These are phyloP conservation scores for Linaria vulgaris DNA, from an alignment of 257 asterid genomes.

Conservation along the genomic window DNA sequence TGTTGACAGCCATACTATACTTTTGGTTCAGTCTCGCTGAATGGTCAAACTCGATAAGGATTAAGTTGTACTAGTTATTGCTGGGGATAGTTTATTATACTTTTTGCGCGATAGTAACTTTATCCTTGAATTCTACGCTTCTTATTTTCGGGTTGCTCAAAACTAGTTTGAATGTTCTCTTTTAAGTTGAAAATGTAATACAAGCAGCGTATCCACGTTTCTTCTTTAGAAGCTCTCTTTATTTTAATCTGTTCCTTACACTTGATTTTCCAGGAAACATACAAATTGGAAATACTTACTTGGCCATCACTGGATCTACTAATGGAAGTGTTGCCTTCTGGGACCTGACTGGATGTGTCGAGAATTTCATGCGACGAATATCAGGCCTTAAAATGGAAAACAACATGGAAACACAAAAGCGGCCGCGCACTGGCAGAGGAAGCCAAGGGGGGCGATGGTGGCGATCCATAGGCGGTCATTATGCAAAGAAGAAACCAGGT, in stretches of 20 bases:
- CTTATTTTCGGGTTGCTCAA: slow-evolving; percentile 17
- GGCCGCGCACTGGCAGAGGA: slow-evolving; percentile 97
- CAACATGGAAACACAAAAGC: slow-evolving; percentile 61
- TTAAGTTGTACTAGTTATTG: not conserved
- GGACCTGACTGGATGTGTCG: slow-evolving; percentile 77
- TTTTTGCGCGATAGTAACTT: not conserved
- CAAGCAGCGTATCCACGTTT: not conserved
- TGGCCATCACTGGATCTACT: slow-evolving; percentile 80
- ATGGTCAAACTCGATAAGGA: slow-evolving; percentile 4
- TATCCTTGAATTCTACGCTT: slow-evolving; percentile 5
- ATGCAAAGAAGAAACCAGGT: slow-evolving; percentile 40
- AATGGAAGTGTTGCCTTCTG: slow-evolving; percentile 91
- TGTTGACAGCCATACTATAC: slow-evolving; percentile 5
- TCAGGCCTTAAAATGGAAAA: slow-evolving; percentile 54
- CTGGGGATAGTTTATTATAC: not conserved
- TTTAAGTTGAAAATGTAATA: slow-evolving; percentile 8
- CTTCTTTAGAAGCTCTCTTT: slow-evolving; percentile 11
- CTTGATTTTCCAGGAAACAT: slow-evolving; percentile 42
- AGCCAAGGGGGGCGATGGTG: slow-evolving; percentile 96
- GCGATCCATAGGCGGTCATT: slow-evolving; percentile 50
- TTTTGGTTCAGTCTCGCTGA: slow-evolving; percentile 15
- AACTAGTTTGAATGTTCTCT: slow-evolving; percentile 8
- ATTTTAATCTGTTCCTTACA: no score
- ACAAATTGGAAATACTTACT: slow-evolving; percentile 28
- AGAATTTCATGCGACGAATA: slow-evolving; percentile 62